These are phyloP conservation scores for Camillea tinctor DNA, from an alignment of 2,329 filamentous ascomycete species.

Conservation along the genomic window DNA sequence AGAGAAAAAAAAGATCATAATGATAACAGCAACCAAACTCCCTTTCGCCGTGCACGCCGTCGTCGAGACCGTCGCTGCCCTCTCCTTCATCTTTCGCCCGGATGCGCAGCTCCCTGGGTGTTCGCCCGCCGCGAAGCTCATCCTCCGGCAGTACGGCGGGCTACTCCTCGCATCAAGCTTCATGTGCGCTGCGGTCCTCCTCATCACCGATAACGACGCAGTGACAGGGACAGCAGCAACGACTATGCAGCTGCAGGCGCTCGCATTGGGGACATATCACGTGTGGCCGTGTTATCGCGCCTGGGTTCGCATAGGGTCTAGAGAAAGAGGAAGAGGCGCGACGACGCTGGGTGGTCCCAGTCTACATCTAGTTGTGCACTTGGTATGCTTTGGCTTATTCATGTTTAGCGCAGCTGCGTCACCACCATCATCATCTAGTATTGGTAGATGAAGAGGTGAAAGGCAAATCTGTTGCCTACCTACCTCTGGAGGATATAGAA, in stretches of 20 bases:
- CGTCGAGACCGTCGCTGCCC: constrained; percentile 42
- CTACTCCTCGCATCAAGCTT: constrained; percentile 45
- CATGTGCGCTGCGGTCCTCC: constrained; percentile 39
- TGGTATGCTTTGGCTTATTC: constrained; percentile 38
- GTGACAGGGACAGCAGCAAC: constrained; percentile 31
- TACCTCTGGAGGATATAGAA: too few relatives aligned
- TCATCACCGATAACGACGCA: too few relatives aligned
- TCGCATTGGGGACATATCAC: constrained; percentile 48
- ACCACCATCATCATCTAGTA: neutral
- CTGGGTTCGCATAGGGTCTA: constrained; percentile 31
- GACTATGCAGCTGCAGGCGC: constrained; percentile 34
- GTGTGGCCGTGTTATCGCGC: constrained; percentile 48
- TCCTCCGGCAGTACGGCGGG: constrained; percentile 48
- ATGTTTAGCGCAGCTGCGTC: constrained; percentile 16
- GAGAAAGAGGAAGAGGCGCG: too few relatives aligned
- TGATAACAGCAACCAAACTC: constrained; percentile 13
- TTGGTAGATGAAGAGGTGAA: neutral
- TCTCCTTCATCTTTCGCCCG: constrained; percentile 46
- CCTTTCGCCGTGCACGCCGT: constrained; percentile 40
- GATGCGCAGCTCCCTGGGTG: constrained; percentile 42
- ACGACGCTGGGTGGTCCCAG: constrained; percentile 45
- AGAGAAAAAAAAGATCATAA: constrained; percentile 24
- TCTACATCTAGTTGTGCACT: constrained; percentile 46
- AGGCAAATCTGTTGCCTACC: neutral
- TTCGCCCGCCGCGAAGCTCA: constrained; percentile 39